phyloP scores from a whole-genome alignment of 345 rosid species.

The Trapa incisa region DNA sequence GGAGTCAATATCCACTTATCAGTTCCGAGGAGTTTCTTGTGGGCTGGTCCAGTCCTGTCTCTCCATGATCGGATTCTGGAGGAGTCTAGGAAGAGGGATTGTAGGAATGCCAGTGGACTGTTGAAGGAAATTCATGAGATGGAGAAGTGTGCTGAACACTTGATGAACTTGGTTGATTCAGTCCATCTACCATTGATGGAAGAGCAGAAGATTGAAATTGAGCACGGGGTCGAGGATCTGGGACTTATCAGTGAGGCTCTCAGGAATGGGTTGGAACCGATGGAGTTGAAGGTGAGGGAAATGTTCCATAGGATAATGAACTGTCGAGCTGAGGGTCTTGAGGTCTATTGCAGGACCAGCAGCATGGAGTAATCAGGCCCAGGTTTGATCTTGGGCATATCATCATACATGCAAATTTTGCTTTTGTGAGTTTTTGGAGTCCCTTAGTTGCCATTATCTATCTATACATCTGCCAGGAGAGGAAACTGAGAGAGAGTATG shows the following conservation, averaged over 20 bases:
- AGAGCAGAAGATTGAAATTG: slow-evolving; percentile 18
- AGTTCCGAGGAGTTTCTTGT: slow-evolving; percentile 16
- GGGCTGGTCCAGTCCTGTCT: slow-evolving; percentile 13
- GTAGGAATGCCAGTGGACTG: slow-evolving; percentile 16
- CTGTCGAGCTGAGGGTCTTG: slow-evolving; percentile 26
- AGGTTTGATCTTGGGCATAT: background rate
- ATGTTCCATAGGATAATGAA: slow-evolving; percentile 24
- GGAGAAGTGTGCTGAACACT: slow-evolving; percentile 15
- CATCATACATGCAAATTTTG: background rate
- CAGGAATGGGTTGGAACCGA: slow-evolving; percentile 23
- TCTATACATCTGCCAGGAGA: background rate
- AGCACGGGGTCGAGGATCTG: slow-evolving; percentile 16
- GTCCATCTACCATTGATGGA: slow-evolving; percentile 19
- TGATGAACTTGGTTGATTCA: slow-evolving; percentile 23
- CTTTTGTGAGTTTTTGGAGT: background rate
- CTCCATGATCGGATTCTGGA: slow-evolving; percentile 27
- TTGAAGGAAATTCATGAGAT: slow-evolving; percentile 25
- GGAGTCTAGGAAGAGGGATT: slow-evolving; percentile 29
- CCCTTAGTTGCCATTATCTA: background rate
- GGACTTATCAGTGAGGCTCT: slow-evolving; percentile 16
- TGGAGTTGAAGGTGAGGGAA: slow-evolving; percentile 27
- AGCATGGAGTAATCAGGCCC: background rate
- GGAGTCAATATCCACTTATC: slow-evolving; percentile 21
- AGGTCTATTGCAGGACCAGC: slow-evolving; percentile 6
- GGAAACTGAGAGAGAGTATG: background rate